Conservation (phyloP, 2,329 filamentous ascomycete species). For the Monilinia fructicola region DNA sequence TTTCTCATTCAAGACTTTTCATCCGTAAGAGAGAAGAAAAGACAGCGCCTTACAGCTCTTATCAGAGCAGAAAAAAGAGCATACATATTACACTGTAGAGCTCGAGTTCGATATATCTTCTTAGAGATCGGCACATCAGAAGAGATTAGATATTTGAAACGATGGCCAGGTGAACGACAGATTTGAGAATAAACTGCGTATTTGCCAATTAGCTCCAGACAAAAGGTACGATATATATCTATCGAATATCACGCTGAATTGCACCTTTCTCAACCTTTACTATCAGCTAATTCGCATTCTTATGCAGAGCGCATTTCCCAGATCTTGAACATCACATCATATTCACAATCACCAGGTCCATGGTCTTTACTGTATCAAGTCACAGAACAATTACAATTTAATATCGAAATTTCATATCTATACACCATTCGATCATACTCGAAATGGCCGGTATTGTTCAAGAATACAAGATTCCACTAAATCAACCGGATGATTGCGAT, state of each 20-base stretch:
- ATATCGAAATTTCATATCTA: not conserved
- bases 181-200: not conserved
- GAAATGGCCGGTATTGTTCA: constrained; percentile 40
- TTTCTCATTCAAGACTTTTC: not conserved
- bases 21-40: not conserved
- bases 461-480: constrained; percentile 38
- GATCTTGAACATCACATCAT: not conserved
- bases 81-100: not conserved
- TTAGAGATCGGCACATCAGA: not conserved
- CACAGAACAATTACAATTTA: not conserved
- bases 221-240: not conserved
- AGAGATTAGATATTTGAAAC: not conserved
- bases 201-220: not conserved
- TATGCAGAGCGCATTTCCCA: constrained; percentile 1
- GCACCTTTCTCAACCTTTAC: not conserved
- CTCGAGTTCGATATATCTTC: not conserved
- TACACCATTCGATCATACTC: not conserved
- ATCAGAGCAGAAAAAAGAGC: not conserved
- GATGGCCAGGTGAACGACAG: constrained; percentile 1
- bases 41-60: not conserved
- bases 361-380: not conserved
- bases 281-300: not conserved
- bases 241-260: not conserved
- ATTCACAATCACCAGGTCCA: not conserved
- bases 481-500: constrained; percentile 35